Evolutionary conservation across 2,329 filamentous ascomycete species (phyloP), one percentile per base, ranked within the genome.

Genomic region (Pestalotiopsis sp.): DNA sequence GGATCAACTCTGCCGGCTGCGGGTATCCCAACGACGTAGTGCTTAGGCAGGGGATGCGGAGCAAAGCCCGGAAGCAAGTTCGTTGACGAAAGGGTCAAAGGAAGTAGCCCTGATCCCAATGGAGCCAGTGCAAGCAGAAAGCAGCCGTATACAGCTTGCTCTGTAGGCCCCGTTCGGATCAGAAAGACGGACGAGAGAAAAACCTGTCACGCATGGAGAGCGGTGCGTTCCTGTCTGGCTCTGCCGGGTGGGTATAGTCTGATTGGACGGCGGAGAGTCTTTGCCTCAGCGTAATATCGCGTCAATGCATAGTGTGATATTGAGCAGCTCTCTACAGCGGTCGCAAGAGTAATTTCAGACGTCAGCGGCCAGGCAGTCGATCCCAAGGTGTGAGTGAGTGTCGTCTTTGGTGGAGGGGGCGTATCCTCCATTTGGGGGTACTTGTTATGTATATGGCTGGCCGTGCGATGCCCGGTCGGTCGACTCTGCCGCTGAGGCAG

Each of bases 171-270:
- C 70, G 75, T 66, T 52, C 45, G 74, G 75, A 70, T 70, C 75
- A 70, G 71, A 71, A 70, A 73, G 70, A 72, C 17, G 73, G 76
- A 75, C 78, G 72, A 76, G 72, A 74, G 77, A 73, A 20, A n/a
- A n/a, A 72, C 81, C 82, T 83, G 80, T 79, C 80, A 77, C 77
- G 78, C 79, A 82, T 79, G 72, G 76, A 78, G 70, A 78, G 71
- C 73, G 78, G 75, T 72, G 77, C 71, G 72, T 75, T 75, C 73
- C 73, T 75, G 73, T 72, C 76, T 75, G 74, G 69, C 74, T 72
- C 73, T 76, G 72, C 70, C 73, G 72, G 68, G 71, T 69, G 74
- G 68, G 69, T 69, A 70, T 72, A 71, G 71, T 76, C 77, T 76
- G 75, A 81, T 80, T 82, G 80, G 78, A 75, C 77, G 80, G 72